These are phyloP conservation scores for Boletus rubescentipes DNA, from an alignment of 768 basidiomycete genomes.

Conservation along the genomic window DNA sequence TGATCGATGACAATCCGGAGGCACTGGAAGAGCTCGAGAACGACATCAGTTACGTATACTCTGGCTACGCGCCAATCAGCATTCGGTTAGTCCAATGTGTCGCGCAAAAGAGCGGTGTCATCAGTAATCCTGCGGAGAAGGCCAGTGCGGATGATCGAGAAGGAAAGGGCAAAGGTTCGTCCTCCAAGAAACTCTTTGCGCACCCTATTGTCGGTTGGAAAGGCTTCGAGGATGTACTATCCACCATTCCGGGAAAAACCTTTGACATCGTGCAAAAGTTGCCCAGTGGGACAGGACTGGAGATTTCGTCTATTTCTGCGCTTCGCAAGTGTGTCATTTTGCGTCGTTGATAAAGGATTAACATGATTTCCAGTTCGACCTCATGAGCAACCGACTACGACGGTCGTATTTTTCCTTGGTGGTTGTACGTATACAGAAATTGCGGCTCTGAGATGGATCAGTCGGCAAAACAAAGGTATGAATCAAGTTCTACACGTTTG, in stretches of 20 bases:
- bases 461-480: conserved; percentile 77
- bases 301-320: conserved; percentile 30
- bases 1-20: conserved; percentile 85
- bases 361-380: conserved; percentile 39
- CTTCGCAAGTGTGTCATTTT: conserved; percentile 33
- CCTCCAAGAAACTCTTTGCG: conserved; percentile 65
- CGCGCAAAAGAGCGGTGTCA: conserved; percentile 86
- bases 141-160: conserved; percentile 39
- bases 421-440: conserved; percentile 98
- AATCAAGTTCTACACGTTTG: neutral
- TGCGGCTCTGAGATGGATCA: conserved; percentile 90
- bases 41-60: conserved; percentile 95
- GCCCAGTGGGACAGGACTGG: conserved; percentile 27
- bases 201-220: conserved; percentile 97
- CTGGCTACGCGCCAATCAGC: conserved; percentile 94
- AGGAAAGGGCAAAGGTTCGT: conserved; percentile 38
- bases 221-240: conserved; percentile 90
- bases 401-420: conserved; percentile 94
- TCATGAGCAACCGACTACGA: conserved; percentile 69
- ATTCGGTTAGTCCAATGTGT: conserved; percentile 90
- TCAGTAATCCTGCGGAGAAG: conserved; percentile 73
- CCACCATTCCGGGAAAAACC: conserved; percentile 79
- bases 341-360: neutral
- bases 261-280: conserved; percentile 69
- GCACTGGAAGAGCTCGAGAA: conserved; percentile 81